Base-by-base conservation (phyloP, 768 basidiomycete species). In the Gloeostereum incarnatum region DNA sequence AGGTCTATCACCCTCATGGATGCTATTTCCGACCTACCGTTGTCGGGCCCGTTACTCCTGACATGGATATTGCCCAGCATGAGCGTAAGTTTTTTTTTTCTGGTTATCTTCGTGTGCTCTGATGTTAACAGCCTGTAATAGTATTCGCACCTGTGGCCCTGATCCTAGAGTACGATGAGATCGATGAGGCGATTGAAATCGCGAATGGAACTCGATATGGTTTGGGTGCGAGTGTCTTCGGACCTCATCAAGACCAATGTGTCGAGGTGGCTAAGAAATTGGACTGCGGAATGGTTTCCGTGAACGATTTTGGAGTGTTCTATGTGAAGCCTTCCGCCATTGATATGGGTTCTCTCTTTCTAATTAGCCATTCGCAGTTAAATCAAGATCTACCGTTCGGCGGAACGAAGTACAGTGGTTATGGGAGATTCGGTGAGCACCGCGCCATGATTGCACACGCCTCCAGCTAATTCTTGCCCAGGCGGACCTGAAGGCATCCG, bases 281-380 rank as follows among this genome's bases (percentile, higher is more conserved):
- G 36, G 78, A 94, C 37, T 93, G 90, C 49, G 94, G 94, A 32
- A 98, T 99, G 96, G 94, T 98, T 3, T 81, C 92, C 14, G 70
- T 96, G 45, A 98, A 98, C 49, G 96, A 98, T 62, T 96, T 90
- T 53, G 91, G 75, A 9, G 81, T 84, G 6, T 90, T 80, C 61
- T 90, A 91, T 53, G 79, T 87, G 52, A 65, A 79, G 66, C 6
- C 22, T 44, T 33, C 33, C 27, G 19, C 13, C 3, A 9, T 20
- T 29, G 9, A 30, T 19, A 17, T 1, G 29, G 18, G 7, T 38
- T 7, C 27, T 14, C 26, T 38, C 39, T 43, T 22, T 53, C 45
- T 52, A 40, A 30, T 36, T 31, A 44, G 36, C 19, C 40, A 45
- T 39, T 41, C 19, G 30, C 26, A 47, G 26, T 46, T 52, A 57